Evolutionary conservation across 257 asterid species (phyloP).

Genomic region (Lycium ferocissimum): DNA sequence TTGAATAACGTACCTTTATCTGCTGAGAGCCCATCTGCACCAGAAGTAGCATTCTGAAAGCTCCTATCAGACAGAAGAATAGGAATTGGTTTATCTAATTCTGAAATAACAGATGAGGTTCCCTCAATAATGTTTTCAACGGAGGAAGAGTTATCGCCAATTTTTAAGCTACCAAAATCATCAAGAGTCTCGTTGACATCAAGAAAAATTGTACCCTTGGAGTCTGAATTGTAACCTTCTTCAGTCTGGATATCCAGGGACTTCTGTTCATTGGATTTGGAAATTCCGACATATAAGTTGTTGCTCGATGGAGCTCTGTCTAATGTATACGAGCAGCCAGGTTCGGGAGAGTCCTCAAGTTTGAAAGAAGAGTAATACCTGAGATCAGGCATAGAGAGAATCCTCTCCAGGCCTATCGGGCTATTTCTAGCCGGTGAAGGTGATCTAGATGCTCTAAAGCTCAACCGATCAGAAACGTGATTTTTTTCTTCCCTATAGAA

Average conservation of each 20-base stretch:
- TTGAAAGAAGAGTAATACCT: conserved; percentile 56
- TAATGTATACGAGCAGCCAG: conserved; percentile 30
- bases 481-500: conserved; percentile 45
- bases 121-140: conserved; percentile 39
- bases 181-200: conserved; percentile 43
- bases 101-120: conserved; percentile 28
- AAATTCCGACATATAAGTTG: conserved; percentile 32
- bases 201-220: conserved; percentile 37
- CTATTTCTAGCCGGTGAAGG: conserved; percentile 35
- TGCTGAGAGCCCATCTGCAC: conserved; percentile 21
- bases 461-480: conserved; percentile 38
- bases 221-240: conserved; percentile 29
- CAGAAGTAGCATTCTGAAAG: conserved; percentile 41
- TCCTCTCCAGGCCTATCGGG: conserved; percentile 51
- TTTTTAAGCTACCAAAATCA: conserved; percentile 43
- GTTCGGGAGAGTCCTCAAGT: conserved; percentile 45
- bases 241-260: conserved; percentile 26
- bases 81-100: conserved; percentile 32
- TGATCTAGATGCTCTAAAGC: conserved; percentile 34
- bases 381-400: conserved; percentile 77
- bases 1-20: conserved; percentile 34
- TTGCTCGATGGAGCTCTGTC: conserved; percentile 17
- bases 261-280: conserved; percentile 37
- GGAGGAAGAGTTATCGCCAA: conserved; percentile 38
- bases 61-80: conserved; percentile 37